Percentiles rank a stretch among this genome's conserved stretches.
Conservation (phyloP, 352 stramenopile genomes). For the Elongisporangium anandrum region DNA sequence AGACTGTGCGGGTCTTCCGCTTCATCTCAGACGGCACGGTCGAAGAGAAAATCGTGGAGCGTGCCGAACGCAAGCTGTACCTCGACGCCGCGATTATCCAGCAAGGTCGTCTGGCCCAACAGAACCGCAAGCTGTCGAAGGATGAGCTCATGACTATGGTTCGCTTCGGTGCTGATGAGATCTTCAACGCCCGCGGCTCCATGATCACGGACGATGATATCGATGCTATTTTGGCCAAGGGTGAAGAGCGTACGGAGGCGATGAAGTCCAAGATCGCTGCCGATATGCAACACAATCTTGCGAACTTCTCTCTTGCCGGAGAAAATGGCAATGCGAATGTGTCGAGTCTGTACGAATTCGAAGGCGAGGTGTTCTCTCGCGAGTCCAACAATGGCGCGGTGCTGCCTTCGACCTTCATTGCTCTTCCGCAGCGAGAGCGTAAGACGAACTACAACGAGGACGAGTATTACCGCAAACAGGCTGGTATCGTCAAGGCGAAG, state of each 20-base stretch:
- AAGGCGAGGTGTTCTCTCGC: constrained; percentile 88
- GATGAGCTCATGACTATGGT: constrained; percentile 98
- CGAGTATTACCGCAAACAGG: constrained; percentile 93
- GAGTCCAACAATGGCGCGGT: constrained; percentile 74
- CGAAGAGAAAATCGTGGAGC: constrained; percentile 99
- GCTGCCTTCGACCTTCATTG: constrained; percentile 89
- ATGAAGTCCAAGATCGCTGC: constrained; percentile 86
- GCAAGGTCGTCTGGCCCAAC: constrained; percentile 94
- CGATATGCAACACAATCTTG: constrained; percentile 95
- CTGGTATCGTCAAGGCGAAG: constrained; percentile 74
- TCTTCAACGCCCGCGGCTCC: constrained; percentile 83
- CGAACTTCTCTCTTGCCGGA: constrained; percentile 92
- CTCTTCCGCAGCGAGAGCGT: constrained; percentile 76
- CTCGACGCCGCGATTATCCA: constrained; percentile 99
- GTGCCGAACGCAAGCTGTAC: constrained; percentile 98
- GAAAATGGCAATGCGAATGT: constrained; percentile 77
- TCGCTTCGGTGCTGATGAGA: constrained; percentile 84
- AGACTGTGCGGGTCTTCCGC: constrained; percentile 97
- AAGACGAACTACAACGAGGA: constrained; percentile 96
- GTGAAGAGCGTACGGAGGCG: constrained; percentile 86
- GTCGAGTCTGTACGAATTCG: constrained; percentile 86
- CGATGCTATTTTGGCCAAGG: constrained; percentile 88
- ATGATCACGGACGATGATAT: constrained; percentile 93
- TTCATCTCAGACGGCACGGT: constrained; percentile 97
- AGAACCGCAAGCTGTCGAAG: constrained; percentile 92